Evolutionary conservation across 345 rosid genomes (phyloP), one percentile per base, ranked within the genome.

Genomic region (Hibiscus mutabilis): DNA sequence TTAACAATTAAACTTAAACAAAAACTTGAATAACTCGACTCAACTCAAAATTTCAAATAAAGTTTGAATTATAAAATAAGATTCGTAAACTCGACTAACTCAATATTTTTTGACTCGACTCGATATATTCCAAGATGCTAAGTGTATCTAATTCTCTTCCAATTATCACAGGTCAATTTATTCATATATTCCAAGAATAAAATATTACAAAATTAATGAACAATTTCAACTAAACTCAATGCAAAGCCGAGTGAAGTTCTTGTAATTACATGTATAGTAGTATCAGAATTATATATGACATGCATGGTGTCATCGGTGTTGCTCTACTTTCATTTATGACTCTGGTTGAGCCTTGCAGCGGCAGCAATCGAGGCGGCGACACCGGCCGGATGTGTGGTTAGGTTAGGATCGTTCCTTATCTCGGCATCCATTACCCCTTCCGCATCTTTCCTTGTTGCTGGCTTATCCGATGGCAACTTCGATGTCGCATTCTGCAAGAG

Each of bases 401-500:
- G 85, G 68, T 80, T 47, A 0, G 98, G 96, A 68, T 88, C 87
- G 21, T 89, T 93, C 69, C 98, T 81, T 96, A 91, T 89, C 81
- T 91, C 97, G 0, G 96, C 92, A 1, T 84, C 88, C 1, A 88
- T 77, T 63, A 93, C 91, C 18, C 98, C 96, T 72, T 91, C 98
- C 0, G 97, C 96, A 27, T 91, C 98, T 74, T 81, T 85, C 18
- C 89, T 64, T 0, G 96, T 82, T 6, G 84, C 98, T 57, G 84
- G 71, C 80, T 83, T 88, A 67, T 91, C 97, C 0, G 87, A 77
- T 1, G 92, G 86, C 75, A 91, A 66, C 78, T 82, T 91, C 0
- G 79, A 19, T n/a, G 90, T 72, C 3, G 97, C 97, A 66, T 85
- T 90, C 98, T 92, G 76, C 69, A 47, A 47, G 16, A 14, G 16